Percentiles rank a stretch among this genome's conserved stretches.
These are phyloP conservation scores for Candida labiduridarum DNA, from an alignment of 1,139 yeast species.

Conservation along the genomic window DNA sequence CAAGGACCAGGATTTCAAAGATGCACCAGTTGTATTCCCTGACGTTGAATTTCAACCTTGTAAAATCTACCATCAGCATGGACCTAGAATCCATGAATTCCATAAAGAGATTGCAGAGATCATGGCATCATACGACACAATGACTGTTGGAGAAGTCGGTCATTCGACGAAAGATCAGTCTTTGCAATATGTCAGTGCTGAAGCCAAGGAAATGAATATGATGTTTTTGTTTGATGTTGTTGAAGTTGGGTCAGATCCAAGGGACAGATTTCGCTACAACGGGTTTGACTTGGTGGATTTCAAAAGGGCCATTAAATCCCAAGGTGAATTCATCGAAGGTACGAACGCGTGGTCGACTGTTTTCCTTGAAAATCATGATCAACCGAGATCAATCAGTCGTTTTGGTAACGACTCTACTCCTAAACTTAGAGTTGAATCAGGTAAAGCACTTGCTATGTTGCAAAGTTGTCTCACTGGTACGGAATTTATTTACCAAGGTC, in stretches of 20 bases:
- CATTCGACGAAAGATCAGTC: slow-evolving; percentile 42
- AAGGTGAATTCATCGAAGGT: slow-evolving; percentile 41
- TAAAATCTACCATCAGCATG: slow-evolving; percentile 35
- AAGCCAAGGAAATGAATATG: slow-evolving; percentile 52
- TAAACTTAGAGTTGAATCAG: slow-evolving; percentile 34
- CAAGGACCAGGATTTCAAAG: slow-evolving; percentile 47
- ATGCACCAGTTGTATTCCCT: slow-evolving; percentile 49
- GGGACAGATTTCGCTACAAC: slow-evolving; percentile 33
- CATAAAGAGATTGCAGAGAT: slow-evolving; percentile 52
- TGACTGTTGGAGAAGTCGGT: slow-evolving; percentile 62
- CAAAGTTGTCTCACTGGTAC: slow-evolving; percentile 55
- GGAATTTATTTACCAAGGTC: slow-evolving; percentile 59
- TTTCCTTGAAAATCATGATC: slow-evolving; percentile 61
- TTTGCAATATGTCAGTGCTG: slow-evolving; percentile 49
- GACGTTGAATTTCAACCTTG: slow-evolving; percentile 44
- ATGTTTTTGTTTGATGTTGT: slow-evolving; percentile 52
- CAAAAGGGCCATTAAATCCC: slow-evolving; percentile 39
- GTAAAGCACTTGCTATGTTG: slow-evolving; percentile 51
- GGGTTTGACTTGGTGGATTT: slow-evolving; percentile 42
- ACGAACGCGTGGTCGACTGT: slow-evolving; percentile 60
- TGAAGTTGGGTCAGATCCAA: slow-evolving; percentile 39
- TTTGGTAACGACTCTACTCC: slow-evolving; percentile 47
- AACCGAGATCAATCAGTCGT: slow-evolving; percentile 53
- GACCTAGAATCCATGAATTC: slow-evolving; percentile 59
- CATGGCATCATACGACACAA: slow-evolving; percentile 48